Evolutionary conservation across 345 rosid genomes (phyloP), one percentile per base, ranked within the genome.

Genomic region (Atalantia buxifolia): DNA sequence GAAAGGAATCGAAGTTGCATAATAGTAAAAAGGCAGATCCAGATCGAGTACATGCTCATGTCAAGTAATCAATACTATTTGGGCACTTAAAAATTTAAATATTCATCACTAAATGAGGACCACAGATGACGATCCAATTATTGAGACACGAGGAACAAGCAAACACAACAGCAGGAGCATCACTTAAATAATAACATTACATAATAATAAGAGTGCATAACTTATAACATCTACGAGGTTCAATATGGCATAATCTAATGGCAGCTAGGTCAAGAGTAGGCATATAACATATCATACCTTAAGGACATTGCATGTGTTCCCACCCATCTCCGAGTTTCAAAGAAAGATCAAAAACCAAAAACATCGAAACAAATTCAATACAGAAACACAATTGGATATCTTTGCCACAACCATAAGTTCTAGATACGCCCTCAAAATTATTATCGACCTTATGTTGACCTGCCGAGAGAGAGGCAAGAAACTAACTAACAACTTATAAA

Each of bases 191-290:
- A 40, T 48, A 21, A 6, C 61, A 18, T 50, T 16, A 3, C 56
- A 50, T 50, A 50, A 50, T 50, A 16, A 18, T 53, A 53, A 18
- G 14, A 69, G 74, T 75, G 35, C 76, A 78, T 74, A 24, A 57
- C 69, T 64, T 33, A 55, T 24, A 71, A 31, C 25, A 74, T 71
- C n/a, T 50, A 66, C 75, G 45, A 63, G 61, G 24, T 48, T 28
- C 40, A 31, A 35, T 69, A 78, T 38, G 65, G 73, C 78, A 67
- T 24, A 76, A 72, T 33, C n/a, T 78, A 57, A 66, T 45, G 50
- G 74, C 69, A 75, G 75, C 79, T 27, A 79, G 48, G n/a, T 38
- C 48, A 72, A 63, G 38, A 38, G 77, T 64, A 53, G 4, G 16
- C 59, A 72, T 72, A 78, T 27, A 60, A 72, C 60, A 62, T 22